Evolutionary conservation across 129 eudicot genomes (phyloP).

Genomic region (Saposhnikovia divaricata): DNA sequence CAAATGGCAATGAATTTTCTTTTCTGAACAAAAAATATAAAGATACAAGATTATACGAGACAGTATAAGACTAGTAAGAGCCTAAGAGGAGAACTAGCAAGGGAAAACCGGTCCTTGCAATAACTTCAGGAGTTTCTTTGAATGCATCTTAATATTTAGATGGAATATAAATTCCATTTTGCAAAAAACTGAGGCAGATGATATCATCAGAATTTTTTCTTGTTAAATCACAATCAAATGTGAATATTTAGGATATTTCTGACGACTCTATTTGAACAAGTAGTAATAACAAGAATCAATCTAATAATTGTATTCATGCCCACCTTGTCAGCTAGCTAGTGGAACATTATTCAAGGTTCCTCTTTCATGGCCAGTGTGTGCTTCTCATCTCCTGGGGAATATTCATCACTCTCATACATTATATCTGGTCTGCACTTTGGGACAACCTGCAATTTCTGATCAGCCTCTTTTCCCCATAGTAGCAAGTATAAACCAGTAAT

Average conservation of each 20-base stretch:
- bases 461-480: slow-evolving; percentile 13
- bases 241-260: neutral
- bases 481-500: slow-evolving; percentile 9
- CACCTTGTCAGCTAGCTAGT: neutral
- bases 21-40: neutral
- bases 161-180: neutral
- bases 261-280: neutral
- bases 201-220: neutral
- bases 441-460: slow-evolving; percentile 2
- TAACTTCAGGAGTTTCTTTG: neutral
- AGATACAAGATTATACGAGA: neutral
- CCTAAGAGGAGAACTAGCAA: neutral
- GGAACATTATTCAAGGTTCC: neutral
- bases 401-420: neutral
- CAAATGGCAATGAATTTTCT: neutral
- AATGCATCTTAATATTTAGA: neutral
- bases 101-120: neutral
- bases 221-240: neutral
- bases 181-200: neutral
- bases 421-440: neutral
- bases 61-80: neutral
- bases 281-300: neutral
- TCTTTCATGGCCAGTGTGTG: neutral
- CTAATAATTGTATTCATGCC: neutral
- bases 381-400: neutral